A percentile compares a stretch with the other conserved stretches of the same genome.
Evolutionary conservation across 2,329 filamentous ascomycete genomes (phyloP).

Genomic region (Trichoderma sp.): DNA sequence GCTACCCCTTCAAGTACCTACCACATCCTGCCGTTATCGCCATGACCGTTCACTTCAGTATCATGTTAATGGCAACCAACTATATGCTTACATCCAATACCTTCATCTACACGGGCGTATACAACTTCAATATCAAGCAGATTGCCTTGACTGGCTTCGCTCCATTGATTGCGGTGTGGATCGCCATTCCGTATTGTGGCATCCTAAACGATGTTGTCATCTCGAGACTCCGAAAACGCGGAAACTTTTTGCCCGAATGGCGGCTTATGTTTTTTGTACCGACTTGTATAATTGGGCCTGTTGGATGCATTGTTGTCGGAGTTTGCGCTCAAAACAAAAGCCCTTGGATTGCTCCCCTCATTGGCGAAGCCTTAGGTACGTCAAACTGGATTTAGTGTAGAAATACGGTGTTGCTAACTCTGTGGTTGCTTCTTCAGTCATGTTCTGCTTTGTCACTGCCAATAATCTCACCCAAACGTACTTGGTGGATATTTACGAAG

Average conservation of each 20-base stretch:
- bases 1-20: neutral
- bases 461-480: conserved; percentile 7
- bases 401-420: neutral
- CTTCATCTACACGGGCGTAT: neutral
- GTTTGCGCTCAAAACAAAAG: conserved; percentile 4
- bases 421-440: neutral
- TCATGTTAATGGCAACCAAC: conserved; percentile 1
- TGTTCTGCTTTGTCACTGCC: neutral
- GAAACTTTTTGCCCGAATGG: neutral
- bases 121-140: conserved; percentile 2
- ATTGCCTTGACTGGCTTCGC: conserved; percentile 3
- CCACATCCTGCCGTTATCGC: conserved; percentile 1
- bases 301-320: conserved; percentile 8
- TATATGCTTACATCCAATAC: conserved; percentile 10
- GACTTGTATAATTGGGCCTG: conserved; percentile 1
- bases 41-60: neutral
- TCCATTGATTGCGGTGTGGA: conserved; percentile 1
- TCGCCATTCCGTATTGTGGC: conserved; percentile 6
- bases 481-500: conserved; percentile 3
- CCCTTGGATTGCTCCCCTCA: conserved; percentile 6
- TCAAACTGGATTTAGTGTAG: neutral
- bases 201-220: neutral
- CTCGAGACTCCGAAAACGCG: conserved; percentile 1
- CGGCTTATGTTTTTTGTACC: conserved; percentile 6
- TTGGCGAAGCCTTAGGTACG: conserved; percentile 4